A percentile compares a stretch with the other conserved stretches of the same genome.
Conservation (phyloP, 1,139 yeast species). For the Pneumocystis sp. region DNA sequence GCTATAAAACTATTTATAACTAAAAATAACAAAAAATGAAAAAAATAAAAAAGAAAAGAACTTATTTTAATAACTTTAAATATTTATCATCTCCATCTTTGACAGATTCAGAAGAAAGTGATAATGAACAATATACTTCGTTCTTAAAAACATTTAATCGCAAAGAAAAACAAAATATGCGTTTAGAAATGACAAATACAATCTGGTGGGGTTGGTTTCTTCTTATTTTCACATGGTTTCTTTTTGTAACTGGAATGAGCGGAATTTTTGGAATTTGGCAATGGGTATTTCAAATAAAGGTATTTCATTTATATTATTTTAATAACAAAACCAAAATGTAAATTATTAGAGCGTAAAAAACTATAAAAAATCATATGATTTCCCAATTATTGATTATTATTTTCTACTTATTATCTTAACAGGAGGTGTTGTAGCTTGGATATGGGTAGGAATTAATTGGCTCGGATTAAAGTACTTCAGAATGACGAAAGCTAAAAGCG, state of each 20-base stretch:
- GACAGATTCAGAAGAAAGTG: background rate
- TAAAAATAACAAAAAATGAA: background rate
- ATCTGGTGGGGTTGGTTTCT: background rate
- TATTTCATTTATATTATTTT: background rate
- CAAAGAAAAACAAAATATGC: background rate
- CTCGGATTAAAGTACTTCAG: background rate
- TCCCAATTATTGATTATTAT: constrained; percentile 1
- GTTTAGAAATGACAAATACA: background rate
- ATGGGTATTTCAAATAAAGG: background rate
- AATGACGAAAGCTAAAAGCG: background rate
- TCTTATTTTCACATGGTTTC: background rate
- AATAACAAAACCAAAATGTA: background rate
- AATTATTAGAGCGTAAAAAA: background rate
- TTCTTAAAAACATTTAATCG: background rate
- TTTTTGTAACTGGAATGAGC: background rate
- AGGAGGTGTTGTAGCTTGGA: background rate
- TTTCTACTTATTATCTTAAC: background rate
- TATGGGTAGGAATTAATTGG: constrained; percentile 1
- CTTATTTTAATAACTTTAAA: background rate
- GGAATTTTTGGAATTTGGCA: constrained; percentile 1
- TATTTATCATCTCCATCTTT: background rate
- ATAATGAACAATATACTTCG: background rate
- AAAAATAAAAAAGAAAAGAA: background rate
- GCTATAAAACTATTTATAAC: background rate
- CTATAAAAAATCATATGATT: background rate